Conservation (phyloP, 345 rosid species). For the Zanthoxylum bungeanum region DNA sequence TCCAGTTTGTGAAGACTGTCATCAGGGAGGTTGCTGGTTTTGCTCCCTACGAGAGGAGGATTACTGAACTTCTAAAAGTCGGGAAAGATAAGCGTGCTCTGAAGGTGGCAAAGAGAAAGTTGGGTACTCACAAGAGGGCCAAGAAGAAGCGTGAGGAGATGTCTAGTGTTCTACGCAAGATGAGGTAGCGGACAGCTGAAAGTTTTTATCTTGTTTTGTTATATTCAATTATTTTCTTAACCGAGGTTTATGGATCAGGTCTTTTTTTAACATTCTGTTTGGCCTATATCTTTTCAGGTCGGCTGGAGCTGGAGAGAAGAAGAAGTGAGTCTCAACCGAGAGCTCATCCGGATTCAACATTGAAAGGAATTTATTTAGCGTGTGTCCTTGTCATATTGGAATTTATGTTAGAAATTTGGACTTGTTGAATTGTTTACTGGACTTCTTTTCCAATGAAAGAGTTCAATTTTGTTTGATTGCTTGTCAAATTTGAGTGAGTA, state of each 20-base stretch:
- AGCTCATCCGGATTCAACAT: no score
- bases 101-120: conserved; percentile 53
- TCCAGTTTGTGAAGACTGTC: conserved; percentile 40
- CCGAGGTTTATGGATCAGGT: neutral
- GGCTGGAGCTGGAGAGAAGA: conserved; percentile 37
- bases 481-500: neutral
- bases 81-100: conserved; percentile 61
- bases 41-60: conserved; percentile 55
- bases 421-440: neutral
- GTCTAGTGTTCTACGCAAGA: conserved; percentile 49
- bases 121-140: conserved; percentile 57
- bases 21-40: conserved; percentile 65
- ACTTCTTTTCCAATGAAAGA: neutral
- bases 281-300: conserved; percentile 24
- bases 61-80: conserved; percentile 50
- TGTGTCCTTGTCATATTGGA: neutral
- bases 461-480: neutral
- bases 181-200: conserved; percentile 34
- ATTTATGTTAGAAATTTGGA: neutral
- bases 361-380: neutral
- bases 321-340: conserved; percentile 22
- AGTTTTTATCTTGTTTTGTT: no score
- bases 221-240: neutral
- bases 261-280: neutral
- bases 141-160: conserved; percentile 62